A percentile compares a stretch with the other conserved stretches of the same genome.
Evolutionary conservation across 768 basidiomycete species (phyloP).

Genomic region (Trametes coccinea): DNA sequence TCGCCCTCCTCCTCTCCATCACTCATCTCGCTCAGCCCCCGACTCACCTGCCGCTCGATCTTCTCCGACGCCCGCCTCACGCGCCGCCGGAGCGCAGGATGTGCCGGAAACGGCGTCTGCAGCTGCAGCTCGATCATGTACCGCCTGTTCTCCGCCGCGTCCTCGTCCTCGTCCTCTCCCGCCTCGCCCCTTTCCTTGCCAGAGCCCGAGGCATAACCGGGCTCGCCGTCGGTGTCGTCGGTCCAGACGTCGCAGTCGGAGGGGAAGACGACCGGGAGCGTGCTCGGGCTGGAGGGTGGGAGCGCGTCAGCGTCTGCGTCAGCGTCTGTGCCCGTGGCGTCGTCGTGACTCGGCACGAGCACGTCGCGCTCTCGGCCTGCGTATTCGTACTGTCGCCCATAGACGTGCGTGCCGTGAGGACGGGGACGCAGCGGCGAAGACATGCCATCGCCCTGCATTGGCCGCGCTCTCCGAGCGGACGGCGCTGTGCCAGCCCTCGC

Average conservation of each 20-base stretch:
- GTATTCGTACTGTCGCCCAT: background rate
- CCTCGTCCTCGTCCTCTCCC: background rate
- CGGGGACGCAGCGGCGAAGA: background rate
- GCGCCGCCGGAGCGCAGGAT: conserved; percentile 29
- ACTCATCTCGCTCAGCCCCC: conserved; percentile 27
- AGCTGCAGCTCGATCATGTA: conserved; percentile 27
- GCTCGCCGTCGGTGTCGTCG: conserved; percentile 2
- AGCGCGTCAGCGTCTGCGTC: background rate
- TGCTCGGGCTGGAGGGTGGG: conserved; percentile 19
- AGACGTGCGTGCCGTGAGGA: background rate
- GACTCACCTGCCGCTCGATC: conserved; percentile 28
- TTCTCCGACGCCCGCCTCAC: conserved; percentile 29
- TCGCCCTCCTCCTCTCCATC: conserved; percentile 26
- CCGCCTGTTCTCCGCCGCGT: conserved; percentile 10
- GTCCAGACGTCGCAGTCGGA: conserved; percentile 12
- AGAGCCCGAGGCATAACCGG: too few species aligned
- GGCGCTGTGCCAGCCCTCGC: background rate
- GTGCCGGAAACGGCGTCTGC: conserved; percentile 31
- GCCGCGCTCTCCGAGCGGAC: background rate
- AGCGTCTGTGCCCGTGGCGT: too few species aligned
- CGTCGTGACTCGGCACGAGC: too few species aligned
- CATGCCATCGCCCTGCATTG: background rate
- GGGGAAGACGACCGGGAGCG: conserved; percentile 12
- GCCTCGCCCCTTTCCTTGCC: background rate
- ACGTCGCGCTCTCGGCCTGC: background rate